Evolutionary conservation across 192 early-diverging fungal species (phyloP).

Genomic region (Coemansia erecta): DNA sequence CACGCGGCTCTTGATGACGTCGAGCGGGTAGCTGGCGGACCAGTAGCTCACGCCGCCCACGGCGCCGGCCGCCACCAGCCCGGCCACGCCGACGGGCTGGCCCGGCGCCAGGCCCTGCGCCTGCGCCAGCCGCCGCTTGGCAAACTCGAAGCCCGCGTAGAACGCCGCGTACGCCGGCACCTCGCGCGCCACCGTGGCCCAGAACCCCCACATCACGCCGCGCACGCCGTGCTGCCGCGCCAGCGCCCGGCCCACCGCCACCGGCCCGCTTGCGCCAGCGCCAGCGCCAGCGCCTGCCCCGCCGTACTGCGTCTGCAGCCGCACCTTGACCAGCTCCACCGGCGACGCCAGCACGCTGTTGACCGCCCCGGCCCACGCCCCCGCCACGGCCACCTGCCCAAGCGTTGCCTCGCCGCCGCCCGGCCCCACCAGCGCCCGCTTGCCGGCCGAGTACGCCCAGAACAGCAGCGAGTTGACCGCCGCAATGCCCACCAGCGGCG

Average conservation of each 20-base stretch:
- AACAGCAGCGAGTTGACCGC: conserved; percentile 87
- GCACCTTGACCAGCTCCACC: conserved; percentile 92
- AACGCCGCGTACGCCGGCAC: conserved; percentile 85
- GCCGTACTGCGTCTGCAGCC: conserved; percentile 85
- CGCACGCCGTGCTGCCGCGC: conserved; percentile 64
- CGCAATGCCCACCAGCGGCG: conserved; percentile 75
- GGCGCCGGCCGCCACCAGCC: conserved; percentile 77
- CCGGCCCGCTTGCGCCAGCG: too few relatives aligned
- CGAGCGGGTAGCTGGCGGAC: conserved; percentile 80
- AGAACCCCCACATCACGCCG: conserved; percentile 83
- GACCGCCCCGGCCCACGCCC: conserved; percentile 82
- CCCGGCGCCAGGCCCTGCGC: conserved; percentile 44
- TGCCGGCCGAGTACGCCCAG: conserved; percentile 71
- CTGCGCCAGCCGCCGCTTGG: conserved; percentile 66
- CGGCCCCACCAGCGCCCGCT: conserved; percentile 54
- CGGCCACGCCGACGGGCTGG: conserved; percentile 43
- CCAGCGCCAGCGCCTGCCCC: conserved; percentile 14
- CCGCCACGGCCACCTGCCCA: conserved; percentile 65
- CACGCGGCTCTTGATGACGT: conserved; percentile 79
- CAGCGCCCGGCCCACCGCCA: conserved; percentile 66
- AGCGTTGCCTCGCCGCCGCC: conserved; percentile 58
- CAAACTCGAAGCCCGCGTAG: conserved; percentile 79
- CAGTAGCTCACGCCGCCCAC: conserved; percentile 79
- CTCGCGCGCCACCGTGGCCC: conserved; percentile 74
- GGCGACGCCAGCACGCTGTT: conserved; percentile 86